phyloP scores from a whole-genome alignment of 208 protist genomes.

The Wallacemonas sp. region DNA sequence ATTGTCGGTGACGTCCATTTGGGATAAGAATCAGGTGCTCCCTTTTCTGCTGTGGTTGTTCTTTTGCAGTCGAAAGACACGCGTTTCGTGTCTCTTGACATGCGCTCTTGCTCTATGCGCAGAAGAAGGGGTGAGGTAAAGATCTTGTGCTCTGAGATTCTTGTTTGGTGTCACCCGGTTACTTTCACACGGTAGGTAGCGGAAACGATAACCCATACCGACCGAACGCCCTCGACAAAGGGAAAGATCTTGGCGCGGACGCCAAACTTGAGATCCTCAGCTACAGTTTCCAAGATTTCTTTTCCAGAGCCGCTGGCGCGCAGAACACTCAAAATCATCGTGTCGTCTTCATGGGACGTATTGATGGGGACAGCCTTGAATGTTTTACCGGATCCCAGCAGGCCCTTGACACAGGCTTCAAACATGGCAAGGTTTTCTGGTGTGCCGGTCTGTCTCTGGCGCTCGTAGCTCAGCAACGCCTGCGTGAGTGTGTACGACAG shows the following conservation, averaged over 20 bases:
- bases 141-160: not conserved
- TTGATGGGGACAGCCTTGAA: slow-evolving; percentile 92
- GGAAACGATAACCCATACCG: slow-evolving; percentile 91
- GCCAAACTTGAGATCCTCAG: slow-evolving; percentile 69
- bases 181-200: slow-evolving; percentile 56
- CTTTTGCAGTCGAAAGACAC: not conserved
- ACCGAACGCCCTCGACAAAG: slow-evolving; percentile 83
- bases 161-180: too few relatives aligned
- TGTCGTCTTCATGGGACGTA: slow-evolving; percentile 66
- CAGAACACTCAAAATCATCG: slow-evolving; percentile 68
- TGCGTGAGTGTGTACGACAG: slow-evolving; percentile 81
- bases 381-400: slow-evolving; percentile 81
- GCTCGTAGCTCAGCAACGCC: slow-evolving; percentile 83
- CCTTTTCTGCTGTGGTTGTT: not conserved
- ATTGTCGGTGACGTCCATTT: not conserved
- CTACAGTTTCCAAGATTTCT: slow-evolving; percentile 83
- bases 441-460: slow-evolving; percentile 40
- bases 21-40: not conserved
- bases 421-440: slow-evolving; percentile 68
- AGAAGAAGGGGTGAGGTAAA: not conserved
- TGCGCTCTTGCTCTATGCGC: too few relatives aligned
- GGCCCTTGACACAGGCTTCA: slow-evolving; percentile 77
- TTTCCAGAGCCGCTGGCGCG: slow-evolving; percentile 50
- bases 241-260: slow-evolving; percentile 75
- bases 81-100: not conserved